These are phyloP conservation scores for Neostapfia colusana DNA, from an alignment of 176 grass and related monocot genomes.

Conservation along the genomic window DNA sequence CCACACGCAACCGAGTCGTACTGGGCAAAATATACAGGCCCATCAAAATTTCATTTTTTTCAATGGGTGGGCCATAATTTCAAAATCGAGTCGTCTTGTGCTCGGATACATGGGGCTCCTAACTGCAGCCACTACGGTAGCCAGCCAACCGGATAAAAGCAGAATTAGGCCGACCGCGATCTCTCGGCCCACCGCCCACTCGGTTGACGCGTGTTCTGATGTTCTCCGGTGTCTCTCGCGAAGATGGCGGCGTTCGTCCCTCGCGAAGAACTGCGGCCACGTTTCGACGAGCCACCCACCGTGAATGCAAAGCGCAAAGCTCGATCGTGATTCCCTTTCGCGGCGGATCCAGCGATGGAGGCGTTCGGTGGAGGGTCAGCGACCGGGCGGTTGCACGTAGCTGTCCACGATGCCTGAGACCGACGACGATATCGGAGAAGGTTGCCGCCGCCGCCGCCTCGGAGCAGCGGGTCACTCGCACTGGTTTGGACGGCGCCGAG, in stretches of 20 bases:
- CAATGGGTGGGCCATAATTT: not conserved
- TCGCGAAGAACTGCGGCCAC: not conserved
- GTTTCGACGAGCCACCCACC: not conserved
- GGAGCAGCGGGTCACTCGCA: not conserved
- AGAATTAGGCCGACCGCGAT: too few species aligned
- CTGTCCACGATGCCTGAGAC: not conserved
- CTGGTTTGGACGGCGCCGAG: not conserved
- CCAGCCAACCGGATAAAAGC: too few species aligned
- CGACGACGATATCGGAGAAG: not conserved
- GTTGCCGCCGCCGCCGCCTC: not conserved
- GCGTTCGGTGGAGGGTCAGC: not conserved
- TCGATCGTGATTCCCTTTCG: not conserved
- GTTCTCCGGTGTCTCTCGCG: not conserved
- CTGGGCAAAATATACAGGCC: not conserved
- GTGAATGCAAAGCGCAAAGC: not conserved
- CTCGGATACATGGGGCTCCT: not conserved
- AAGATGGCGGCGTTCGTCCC: too few species aligned
- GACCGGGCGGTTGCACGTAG: not conserved
- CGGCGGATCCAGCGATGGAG: not conserved
- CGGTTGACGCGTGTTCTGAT: not conserved
- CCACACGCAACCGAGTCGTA: not conserved
- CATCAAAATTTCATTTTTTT: not conserved
- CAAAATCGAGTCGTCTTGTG: not conserved
- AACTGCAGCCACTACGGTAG: too few species aligned
- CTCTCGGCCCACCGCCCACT: not conserved